Base-by-base conservation (phyloP, 495 filamentous ascomycete species). In the Penicillium steckii region DNA sequence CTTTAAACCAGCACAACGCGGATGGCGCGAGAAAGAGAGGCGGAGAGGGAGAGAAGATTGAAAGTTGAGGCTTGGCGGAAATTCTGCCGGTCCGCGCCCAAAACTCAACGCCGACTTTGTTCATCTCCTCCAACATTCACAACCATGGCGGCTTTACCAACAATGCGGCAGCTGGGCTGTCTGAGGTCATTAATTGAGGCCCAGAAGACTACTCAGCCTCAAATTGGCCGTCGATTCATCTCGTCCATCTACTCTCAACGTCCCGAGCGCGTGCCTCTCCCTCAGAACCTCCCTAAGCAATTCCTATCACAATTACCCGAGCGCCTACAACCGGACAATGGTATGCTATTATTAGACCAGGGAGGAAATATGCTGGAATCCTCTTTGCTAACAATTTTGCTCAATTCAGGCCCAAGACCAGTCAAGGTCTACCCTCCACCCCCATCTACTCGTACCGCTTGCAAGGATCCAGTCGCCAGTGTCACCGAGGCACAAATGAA, bases 111-210 rank as follows among this genome's bases (percentile, higher is more conserved):
- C 62, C 63, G 55, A 59, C 63, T 55, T 66, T 58, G 53, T 54
- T 46, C 38, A 49, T 33, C 52, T 52, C 55, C 51, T 56, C 52
- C 24, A 51, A 15, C 33, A 37, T 37, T 57, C 57, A 59, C 50
- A 51, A 62, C 46, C 46, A 89, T 89, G 86, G 84, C 85, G 64
- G 73, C 70, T 46, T 65, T 79, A 57, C 75, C 74, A 54, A 69
- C 79, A 48, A 65, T 83, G 67, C 83, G 83, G 83, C 86, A 80
- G 52, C 72, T 87, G 75, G 78, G 80, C 80, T 83, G 82, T 73
- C 81, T 85, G 69, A 84, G 84, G 70, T 73, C 80, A 19, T 65
- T 80, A 15, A 13, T 67, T 25, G 65, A 57, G 53, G 60, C 85
- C 9, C 76, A 79, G 41, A 65, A 71, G 49, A 65, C 66, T 42